Evolutionary conservation across 495 filamentous ascomycete species (phyloP).

Genomic region (Polyplosphaeria fusca): DNA sequence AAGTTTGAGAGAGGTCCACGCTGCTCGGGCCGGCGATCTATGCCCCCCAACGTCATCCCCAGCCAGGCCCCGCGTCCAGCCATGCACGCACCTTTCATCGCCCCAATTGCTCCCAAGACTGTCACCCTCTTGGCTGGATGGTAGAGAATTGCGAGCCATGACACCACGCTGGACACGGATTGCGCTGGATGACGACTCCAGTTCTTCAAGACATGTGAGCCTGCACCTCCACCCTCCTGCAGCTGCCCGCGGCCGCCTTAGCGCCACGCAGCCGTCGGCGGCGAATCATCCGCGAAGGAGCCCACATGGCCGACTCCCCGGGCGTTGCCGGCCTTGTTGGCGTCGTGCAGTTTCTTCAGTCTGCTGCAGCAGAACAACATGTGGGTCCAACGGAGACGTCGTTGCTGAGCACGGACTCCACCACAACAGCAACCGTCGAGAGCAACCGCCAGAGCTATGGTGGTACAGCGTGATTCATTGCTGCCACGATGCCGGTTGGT

Average conservation of each 20-base stretch:
- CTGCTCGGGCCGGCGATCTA: too few species aligned
- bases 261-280: constrained; percentile 8
- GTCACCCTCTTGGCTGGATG: neutral
- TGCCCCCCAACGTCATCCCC: too few species aligned
- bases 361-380: too few species aligned
- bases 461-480: too few species aligned
- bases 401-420: too few species aligned
- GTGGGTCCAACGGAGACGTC: too few species aligned
- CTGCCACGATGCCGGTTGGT: too few species aligned
- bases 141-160: constrained; percentile 8
- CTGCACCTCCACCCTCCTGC: constrained; percentile 8
- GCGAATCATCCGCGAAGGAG: constrained; percentile 26
- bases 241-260: constrained; percentile 13
- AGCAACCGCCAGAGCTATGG: too few species aligned
- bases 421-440: too few species aligned
- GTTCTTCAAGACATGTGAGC: constrained; percentile 6
- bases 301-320: too few species aligned
- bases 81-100: neutral
- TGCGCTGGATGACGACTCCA: constrained; percentile 17
- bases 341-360: too few species aligned
- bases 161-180: constrained; percentile 13
- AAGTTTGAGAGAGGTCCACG: neutral
- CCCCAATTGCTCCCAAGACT: constrained; percentile 3
- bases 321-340: too few species aligned
- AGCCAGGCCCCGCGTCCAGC: neutral